Evolutionary conservation across 2,329 filamentous ascomycete species (phyloP), one percentile per base, ranked within the genome.

Genomic region (Nothopassalora personata): DNA sequence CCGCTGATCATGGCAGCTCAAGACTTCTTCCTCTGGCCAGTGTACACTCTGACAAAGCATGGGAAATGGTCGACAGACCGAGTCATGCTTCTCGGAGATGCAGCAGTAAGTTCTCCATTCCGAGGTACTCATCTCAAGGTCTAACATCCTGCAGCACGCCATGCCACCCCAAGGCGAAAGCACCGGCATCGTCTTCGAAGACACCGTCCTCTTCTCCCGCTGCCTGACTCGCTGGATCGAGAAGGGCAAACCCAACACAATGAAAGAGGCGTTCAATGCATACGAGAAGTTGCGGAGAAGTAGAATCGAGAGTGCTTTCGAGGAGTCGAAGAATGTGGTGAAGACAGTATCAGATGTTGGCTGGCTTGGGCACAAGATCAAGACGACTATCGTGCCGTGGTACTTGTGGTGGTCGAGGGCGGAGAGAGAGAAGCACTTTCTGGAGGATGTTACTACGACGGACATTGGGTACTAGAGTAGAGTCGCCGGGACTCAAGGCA

Each of bases 131-230:
- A 19, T n/a, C 48, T 2, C 30, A 23, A 27, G 27, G 49, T 10
- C 56, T 58, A 49, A 60, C 13, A 50, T 36, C 33, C 27, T 47
- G 1, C 54, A 72, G 52, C 77, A 79, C 64, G 77, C 76, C 9
- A 81, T 81, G 79, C 78, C 79, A 3, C 79, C 79, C 3, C 78
- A 80, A 59, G 79, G 79, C 10, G 79, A 81, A 61, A 75, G 73
- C 33, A 81, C 79, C 4, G 79, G 79, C 15, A 76, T 81, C 34
- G 78, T 81, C 9, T 80, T 82, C 61, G 80, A 81, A 68, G 79
- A 81, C 64, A 80, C 76, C 1, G 76, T 81, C 36, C 67, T 81
- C 55, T 76, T 81, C 67, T 74, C 79, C 30, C 68, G 76, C 51
- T 77, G 74, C 67, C 59, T 78, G 50, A 73, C 71, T 0, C 67